These are phyloP conservation scores for Cyclotella cryptica DNA, from an alignment of 108 stramenopile genomes.

Conservation along the genomic window DNA sequence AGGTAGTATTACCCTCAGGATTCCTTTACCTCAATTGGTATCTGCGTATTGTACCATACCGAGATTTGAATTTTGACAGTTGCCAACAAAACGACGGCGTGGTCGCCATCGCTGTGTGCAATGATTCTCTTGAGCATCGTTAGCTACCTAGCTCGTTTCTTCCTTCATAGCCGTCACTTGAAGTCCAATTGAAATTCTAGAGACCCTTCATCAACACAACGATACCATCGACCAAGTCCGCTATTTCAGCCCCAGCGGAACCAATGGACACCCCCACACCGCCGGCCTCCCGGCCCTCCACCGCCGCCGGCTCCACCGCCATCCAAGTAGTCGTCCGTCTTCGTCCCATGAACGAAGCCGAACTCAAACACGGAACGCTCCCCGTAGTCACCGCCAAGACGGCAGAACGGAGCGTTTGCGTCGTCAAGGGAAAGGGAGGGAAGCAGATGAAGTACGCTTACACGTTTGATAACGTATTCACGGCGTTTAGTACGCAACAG, in stretches of 20 bases:
- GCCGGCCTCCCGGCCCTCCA: neutral
- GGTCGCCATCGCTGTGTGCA: neutral
- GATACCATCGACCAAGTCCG: neutral
- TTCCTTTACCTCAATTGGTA: neutral
- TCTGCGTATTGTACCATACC: neutral
- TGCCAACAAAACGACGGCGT: neutral
- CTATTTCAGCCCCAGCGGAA: neutral
- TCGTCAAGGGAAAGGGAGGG: conserved; percentile 75
- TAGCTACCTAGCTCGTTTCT: too few species aligned
- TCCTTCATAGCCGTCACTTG: too few species aligned
- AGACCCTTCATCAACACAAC: neutral
- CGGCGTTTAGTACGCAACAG: conserved; percentile 76
- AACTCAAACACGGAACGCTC: conserved; percentile 68
- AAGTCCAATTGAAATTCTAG: too few species aligned
- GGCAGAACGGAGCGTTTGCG: conserved; percentile 68
- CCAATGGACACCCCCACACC: conserved; percentile 15
- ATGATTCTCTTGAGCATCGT: too few species aligned
- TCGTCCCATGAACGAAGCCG: conserved; percentile 77
- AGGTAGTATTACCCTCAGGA: too few species aligned
- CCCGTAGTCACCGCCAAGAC: conserved; percentile 82
- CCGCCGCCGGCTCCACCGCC: conserved; percentile 4
- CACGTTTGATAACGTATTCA: conserved; percentile 83
- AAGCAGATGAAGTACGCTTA: conserved; percentile 62
- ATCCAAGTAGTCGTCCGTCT: conserved; percentile 85
- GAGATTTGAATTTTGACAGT: conserved; percentile 2